These are phyloP conservation scores for Ochetophila trinervis DNA, from an alignment of 306 rosid genomes.

Conservation along the genomic window DNA sequence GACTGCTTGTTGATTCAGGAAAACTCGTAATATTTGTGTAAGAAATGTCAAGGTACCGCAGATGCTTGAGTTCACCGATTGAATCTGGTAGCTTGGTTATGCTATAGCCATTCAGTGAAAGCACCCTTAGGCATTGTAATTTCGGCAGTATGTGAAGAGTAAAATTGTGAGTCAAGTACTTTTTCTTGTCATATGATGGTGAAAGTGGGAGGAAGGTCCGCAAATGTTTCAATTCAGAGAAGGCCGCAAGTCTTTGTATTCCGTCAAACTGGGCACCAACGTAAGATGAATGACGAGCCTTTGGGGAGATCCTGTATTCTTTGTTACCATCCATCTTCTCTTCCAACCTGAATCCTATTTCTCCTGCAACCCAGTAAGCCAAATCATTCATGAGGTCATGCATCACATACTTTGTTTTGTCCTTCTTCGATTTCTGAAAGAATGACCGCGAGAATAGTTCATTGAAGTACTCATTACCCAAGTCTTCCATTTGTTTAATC, in stretches of 20 bases:
- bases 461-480: conserved; percentile 12
- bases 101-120: background rate
- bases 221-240: background rate
- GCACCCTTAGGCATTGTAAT: conserved; percentile 4
- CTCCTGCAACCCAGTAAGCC: conserved; percentile 4
- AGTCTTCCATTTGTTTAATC: background rate
- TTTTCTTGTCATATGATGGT: too few species aligned
- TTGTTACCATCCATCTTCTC: background rate
- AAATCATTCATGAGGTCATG: conserved; percentile 29
- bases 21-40: background rate
- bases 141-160: background rate
- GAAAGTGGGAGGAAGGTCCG: conserved; percentile 12
- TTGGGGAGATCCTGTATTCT: background rate
- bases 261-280: background rate
- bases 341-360: background rate
- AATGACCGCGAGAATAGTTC: conserved; percentile 21
- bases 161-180: background rate
- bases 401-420: background rate
- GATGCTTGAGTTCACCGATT: conserved; percentile 4
- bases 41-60: conserved; percentile 14
- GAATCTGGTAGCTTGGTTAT: background rate
- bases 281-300: conserved; percentile 15
- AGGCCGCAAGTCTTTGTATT: background rate
- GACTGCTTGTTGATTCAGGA: conserved; percentile 5
- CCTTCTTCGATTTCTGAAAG: background rate